A percentile compares a stretch with the other conserved stretches of the same genome.
Evolutionary conservation across 1,284 basidiomycete species (phyloP).

Genomic region (Ceratobasidium sp.): DNA sequence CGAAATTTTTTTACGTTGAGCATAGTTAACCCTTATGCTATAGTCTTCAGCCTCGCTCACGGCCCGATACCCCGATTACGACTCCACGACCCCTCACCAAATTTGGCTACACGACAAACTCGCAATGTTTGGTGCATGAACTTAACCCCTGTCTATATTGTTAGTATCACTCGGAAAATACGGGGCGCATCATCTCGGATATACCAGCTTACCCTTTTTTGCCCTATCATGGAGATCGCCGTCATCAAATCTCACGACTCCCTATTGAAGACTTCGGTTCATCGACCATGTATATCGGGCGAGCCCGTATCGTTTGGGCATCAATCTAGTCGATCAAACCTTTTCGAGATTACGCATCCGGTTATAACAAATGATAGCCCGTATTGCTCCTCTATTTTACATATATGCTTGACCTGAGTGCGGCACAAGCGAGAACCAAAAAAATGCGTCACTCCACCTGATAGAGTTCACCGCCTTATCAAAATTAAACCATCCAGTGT

Average conservation of each 20-base stretch:
- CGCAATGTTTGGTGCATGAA: neutral
- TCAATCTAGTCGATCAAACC: too few species aligned
- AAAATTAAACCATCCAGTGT: too few species aligned
- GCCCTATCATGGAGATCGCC: constrained; percentile 1
- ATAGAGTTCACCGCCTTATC: too few species aligned
- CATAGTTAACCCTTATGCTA: neutral
- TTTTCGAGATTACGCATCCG: too few species aligned
- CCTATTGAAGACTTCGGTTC: neutral
- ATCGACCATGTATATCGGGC: neutral
- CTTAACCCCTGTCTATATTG: neutral
- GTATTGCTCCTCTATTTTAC: too few species aligned
- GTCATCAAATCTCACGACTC: neutral
- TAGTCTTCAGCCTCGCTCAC: neutral
- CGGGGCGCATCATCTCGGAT: neutral
- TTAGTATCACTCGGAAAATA: neutral
- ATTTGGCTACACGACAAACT: neutral
- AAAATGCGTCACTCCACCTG: too few species aligned
- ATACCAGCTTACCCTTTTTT: neutral
- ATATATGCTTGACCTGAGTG: too few species aligned
- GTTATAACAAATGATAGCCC: too few species aligned
- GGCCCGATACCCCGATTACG: neutral
- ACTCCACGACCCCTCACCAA: neutral
- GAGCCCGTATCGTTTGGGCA: too few species aligned
- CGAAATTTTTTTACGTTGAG: neutral
- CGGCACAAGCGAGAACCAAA: too few species aligned